Base-by-base conservation (phyloP, 768 basidiomycete genomes). In the Hygrophorus pudorinus region DNA sequence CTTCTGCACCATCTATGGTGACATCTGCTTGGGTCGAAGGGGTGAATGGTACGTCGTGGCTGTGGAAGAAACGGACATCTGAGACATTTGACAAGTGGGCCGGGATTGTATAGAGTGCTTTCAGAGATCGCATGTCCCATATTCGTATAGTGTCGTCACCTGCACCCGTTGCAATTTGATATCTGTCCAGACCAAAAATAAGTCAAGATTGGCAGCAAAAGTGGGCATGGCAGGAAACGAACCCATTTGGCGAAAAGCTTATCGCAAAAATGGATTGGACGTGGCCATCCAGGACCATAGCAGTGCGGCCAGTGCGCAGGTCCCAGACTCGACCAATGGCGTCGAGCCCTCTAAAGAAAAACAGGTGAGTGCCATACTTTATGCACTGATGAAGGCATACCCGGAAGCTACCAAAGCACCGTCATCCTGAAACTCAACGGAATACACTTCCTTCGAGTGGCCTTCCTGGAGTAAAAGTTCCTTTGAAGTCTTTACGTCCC, bases 241-340 rank as follows among this genome's bases (percentile, higher is more conserved):
- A 94, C 91, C 94, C 91, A 55, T 93, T 97, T 4, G 94, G 93
- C 24, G 92, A 92, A 64, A 98, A 99, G 44, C 79, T 83, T 50
- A 93, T 83, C 4, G 87, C 70, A 48, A 89, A 84, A 50, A 99
- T 91, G 49, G 88, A 83, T 62, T 94, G 82, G 2, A 93, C 85
- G 51, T 99, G 96, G 1, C 96, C 96, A 51, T 98, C 94, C 29
- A 99, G 77, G 3, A 98, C 91, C 92, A 97, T 96, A 0, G 92
- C 91, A 1, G 94, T 97, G 55, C 88, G 72, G 5, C 96, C 96
- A 11, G 92, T 93, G 38, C 96, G 78, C 14, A 94, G 59, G 63
- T 99, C 96, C 96, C 96, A 99, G 3, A 98, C 85, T 27, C 96
- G 81, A 1, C 91, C 96, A 55, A 98, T 91, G 1, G 92, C 93